Conservation (phyloP, 306 rosid genomes). For the Rosa rugosa region DNA sequence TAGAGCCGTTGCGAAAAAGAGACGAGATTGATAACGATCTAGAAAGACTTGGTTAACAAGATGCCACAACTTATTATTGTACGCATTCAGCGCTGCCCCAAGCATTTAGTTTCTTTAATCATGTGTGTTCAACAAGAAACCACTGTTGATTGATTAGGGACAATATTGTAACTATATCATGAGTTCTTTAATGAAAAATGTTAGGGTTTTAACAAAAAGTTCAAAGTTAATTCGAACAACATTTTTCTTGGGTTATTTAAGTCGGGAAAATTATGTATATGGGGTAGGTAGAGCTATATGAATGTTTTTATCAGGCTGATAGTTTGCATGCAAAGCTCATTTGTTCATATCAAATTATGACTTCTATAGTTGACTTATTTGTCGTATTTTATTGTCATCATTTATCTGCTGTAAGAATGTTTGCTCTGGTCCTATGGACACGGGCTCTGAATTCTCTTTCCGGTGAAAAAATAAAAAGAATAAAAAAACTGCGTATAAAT, state of each 20-base stretch:
- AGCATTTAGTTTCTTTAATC: slow-evolving; percentile 7
- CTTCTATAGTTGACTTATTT: no score
- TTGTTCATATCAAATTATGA: no score
- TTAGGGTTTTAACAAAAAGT: not conserved
- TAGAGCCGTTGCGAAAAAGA: not conserved
- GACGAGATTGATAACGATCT: not conserved
- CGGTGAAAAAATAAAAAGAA: no score
- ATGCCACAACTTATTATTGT: not conserved
- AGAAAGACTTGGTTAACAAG: not conserved
- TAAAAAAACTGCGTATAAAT: no score
- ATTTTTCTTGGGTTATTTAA: not conserved
- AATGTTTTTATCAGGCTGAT: not conserved
- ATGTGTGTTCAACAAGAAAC: not conserved
- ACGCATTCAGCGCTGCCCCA: not conserved
- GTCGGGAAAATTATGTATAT: not conserved
- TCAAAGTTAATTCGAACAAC: no score
- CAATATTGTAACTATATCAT: not conserved
- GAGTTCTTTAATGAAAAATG: not conserved
- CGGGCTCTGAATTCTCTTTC: no score
- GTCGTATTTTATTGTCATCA: no score
- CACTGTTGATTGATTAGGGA: not conserved
- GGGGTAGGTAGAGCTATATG: not conserved
- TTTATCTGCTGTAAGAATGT: no score
- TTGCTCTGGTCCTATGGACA: no score
- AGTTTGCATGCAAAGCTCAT: no score